Base-by-base conservation (phyloP, 495 filamentous ascomycete genomes). In the Hyaloscypha finlandica region DNA sequence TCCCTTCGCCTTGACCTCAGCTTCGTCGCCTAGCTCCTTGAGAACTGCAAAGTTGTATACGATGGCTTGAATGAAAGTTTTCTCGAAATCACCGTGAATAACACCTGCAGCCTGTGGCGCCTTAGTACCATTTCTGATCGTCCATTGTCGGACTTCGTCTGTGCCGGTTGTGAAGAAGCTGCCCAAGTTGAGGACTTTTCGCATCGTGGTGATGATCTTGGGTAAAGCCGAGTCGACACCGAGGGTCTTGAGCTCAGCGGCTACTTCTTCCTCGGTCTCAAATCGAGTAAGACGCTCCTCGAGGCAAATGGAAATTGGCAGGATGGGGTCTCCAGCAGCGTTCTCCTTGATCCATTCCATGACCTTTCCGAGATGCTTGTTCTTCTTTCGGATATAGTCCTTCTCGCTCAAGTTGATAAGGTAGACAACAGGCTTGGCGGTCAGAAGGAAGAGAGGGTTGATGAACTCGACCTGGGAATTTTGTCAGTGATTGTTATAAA, bases 81-180 rank as follows among this genome's bases (percentile, higher is more conserved):
- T 99, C 80, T 99, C 96, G 68, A 99, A 98, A 76, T 99, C 96
- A 64, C 90, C 91, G 81, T 99, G 96, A 71, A 99, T 99, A 64
- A 98, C 96, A 82, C 96, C 96, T 19, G 96, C 95, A 54, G 96
- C 95, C 75, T 94, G 91, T 20, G 96, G 96, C 39, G 96, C 96
- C 83, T 99, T 99, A 71, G 91, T 96, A 65, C 93, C 93, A 76
- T 94, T 94, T 52, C 96, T 87, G 75, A 99, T 94, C 37, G 94
- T 98, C 96, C 96, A 99, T 78, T 99, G 96, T 67, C 96, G 86
- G 62, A 99, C 96, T 81, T 99, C 96, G 75, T 99, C 96, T 42
- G 93, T 80, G 70, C 96, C 96, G 29, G 92, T 95, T 33, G 96
- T 99, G 89, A 99, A 99, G 85, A 99, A 99, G 73, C 89, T 92